Conservation (phyloP, 1,284 basidiomycete genomes). For the Rhizoctonia solani region DNA sequence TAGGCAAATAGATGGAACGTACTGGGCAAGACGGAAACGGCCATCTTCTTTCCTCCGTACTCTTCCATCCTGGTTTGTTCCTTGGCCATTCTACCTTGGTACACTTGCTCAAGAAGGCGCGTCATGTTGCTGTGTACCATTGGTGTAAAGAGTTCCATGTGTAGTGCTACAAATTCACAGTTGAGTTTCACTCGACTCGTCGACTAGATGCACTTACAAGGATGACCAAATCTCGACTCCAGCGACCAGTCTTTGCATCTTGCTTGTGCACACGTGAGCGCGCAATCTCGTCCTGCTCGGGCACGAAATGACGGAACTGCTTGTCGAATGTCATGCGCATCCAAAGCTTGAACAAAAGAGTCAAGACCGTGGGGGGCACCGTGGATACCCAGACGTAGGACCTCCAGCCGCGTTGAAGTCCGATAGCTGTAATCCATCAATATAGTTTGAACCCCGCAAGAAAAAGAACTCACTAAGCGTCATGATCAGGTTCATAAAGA, state of each 20-base stretch:
- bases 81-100: slow-evolving; percentile 67
- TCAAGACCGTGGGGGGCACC: slow-evolving; percentile 75
- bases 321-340: slow-evolving; percentile 68
- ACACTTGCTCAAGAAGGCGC: slow-evolving; percentile 72
- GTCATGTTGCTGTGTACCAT: slow-evolving; percentile 88
- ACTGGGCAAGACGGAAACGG: slow-evolving; percentile 69
- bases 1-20: background rate
- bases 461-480: slow-evolving; percentile 79
- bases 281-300: slow-evolving; percentile 70
- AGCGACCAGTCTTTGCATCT: slow-evolving; percentile 68
- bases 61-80: slow-evolving; percentile 68
- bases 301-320: slow-evolving; percentile 78
- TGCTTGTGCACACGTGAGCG: slow-evolving; percentile 71
- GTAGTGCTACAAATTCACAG: slow-evolving; percentile 53
- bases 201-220: too few species aligned
- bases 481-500: slow-evolving; percentile 87
- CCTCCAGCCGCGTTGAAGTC: slow-evolving; percentile 76
- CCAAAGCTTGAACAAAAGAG: slow-evolving; percentile 82
- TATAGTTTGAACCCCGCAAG: background rate
- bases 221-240: slow-evolving; percentile 84
- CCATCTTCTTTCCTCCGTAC: slow-evolving; percentile 73
- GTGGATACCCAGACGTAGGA: slow-evolving; percentile 72
- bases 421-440: slow-evolving; percentile 63
- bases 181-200: background rate
- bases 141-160: slow-evolving; percentile 80